Evolutionary conservation across 805 yeast genomes (phyloP).

Genomic region (Cyberlindnera misumaiensis): DNA sequence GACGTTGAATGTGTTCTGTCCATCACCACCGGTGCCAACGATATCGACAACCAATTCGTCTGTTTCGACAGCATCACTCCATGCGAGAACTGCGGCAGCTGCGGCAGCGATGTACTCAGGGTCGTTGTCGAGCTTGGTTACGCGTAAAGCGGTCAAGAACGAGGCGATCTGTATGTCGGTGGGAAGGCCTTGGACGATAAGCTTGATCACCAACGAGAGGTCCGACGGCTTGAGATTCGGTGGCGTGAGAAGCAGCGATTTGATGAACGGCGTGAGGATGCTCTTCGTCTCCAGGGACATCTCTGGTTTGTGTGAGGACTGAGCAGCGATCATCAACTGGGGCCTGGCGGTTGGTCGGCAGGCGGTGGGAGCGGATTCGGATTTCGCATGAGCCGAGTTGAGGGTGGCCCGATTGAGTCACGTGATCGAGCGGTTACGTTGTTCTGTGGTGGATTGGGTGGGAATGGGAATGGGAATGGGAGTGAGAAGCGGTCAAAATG

Average conservation of each 20-base stretch:
- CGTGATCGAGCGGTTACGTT: too few species aligned
- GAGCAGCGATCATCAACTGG: too few species aligned
- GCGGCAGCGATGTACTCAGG: constrained; percentile 84
- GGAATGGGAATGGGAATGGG: too few species aligned
- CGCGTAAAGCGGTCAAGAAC: constrained; percentile 71
- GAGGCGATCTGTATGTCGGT: constrained; percentile 68
- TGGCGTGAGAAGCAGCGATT: constrained; percentile 54
- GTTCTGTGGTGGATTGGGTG: too few species aligned
- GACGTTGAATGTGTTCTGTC: constrained; percentile 94
- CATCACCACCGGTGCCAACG: constrained; percentile 99
- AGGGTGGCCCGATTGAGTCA: too few species aligned
- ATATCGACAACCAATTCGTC: constrained; percentile 65
- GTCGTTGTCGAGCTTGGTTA: constrained; percentile 70
- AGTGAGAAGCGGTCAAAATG: too few species aligned
- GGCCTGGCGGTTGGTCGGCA: too few species aligned
- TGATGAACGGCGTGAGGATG: constrained; percentile 50
- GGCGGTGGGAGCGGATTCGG: too few species aligned
- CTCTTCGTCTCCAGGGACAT: constrained; percentile 1
- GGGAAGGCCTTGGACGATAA: constrained; percentile 54
- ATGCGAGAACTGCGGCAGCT: constrained; percentile 63
- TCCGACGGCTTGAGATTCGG: constrained; percentile 60
- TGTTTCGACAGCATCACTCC: constrained; percentile 48
- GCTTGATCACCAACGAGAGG: constrained; percentile 52
- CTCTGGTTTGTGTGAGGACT: too few species aligned
- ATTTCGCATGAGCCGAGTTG: too few species aligned